Conservation (phyloP, 2,329 filamentous ascomycete genomes). For the Colletotrichum costaricense region DNA sequence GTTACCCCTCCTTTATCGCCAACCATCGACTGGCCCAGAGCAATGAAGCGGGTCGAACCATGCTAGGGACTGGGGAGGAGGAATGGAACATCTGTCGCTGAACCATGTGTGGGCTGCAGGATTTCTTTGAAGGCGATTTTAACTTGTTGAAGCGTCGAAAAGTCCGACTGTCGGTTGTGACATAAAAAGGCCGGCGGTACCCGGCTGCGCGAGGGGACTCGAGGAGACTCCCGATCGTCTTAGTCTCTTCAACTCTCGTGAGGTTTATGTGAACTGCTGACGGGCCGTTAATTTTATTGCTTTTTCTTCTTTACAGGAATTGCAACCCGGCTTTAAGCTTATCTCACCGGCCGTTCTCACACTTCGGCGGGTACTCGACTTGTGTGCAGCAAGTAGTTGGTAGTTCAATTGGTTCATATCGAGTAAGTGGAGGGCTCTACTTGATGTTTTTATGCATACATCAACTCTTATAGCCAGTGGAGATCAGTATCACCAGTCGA, state of each 20-base stretch:
- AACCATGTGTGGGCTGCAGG: conserved; percentile 10
- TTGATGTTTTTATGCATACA: background rate
- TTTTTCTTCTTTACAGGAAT: background rate
- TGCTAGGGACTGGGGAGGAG: background rate
- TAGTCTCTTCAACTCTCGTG: background rate
- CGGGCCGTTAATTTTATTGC: background rate
- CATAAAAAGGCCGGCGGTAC: conserved; percentile 18
- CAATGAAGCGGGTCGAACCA: conserved; percentile 17
- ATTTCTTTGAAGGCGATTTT: background rate
- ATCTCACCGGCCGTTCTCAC: background rate
- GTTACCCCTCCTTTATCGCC: conserved; percentile 33
- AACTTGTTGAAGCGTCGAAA: background rate
- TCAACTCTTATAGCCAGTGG: background rate
- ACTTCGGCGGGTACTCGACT: background rate
- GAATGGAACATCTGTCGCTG: background rate
- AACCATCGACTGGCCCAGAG: conserved; percentile 24
- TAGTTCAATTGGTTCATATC: background rate
- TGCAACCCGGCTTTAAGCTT: background rate
- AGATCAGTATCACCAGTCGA: background rate
- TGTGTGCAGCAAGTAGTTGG: conserved; percentile 6
- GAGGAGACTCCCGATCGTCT: background rate
- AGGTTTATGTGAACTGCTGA: background rate
- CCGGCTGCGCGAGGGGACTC: background rate
- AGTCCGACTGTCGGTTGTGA: background rate
- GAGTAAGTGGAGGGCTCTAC: background rate